A percentile compares a stretch with the other conserved stretches of the same genome.
Evolutionary conservation across 1,139 yeast species (phyloP).

Genomic region (Lodderomyces beijingensis): DNA sequence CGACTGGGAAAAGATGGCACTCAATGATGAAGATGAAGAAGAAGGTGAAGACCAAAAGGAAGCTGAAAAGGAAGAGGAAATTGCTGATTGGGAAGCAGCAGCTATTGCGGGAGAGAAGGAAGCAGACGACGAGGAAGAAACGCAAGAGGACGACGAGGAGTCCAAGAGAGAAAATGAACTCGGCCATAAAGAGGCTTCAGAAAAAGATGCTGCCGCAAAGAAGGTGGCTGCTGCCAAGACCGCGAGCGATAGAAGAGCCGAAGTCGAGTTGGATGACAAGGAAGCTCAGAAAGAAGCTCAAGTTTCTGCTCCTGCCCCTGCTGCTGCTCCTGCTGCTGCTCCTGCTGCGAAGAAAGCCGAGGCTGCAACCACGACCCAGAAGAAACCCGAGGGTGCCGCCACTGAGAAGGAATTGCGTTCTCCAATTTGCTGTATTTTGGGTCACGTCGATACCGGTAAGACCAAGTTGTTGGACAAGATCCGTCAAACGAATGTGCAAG

Average conservation of each 20-base stretch:
- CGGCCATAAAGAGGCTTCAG: background rate
- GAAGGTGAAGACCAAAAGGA: constrained; percentile 17
- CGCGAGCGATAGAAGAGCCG: constrained; percentile 2
- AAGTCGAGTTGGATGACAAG: constrained; percentile 2
- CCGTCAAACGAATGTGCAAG: constrained; percentile 98
- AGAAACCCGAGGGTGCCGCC: constrained; percentile 14
- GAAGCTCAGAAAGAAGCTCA: constrained; percentile 4
- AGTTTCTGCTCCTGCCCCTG: constrained; percentile 4
- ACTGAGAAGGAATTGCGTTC: constrained; percentile 70
- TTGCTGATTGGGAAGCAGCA: constrained; percentile 17
- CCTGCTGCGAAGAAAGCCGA: constrained; percentile 6
- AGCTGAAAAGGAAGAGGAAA: constrained; percentile 16
- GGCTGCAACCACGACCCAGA: constrained; percentile 6
- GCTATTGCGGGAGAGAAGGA: constrained; percentile 12
- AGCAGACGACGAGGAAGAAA: constrained; percentile 5
- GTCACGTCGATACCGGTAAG: constrained; percentile 99
- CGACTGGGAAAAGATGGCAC: constrained; percentile 64
- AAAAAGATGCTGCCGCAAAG: constrained; percentile 1
- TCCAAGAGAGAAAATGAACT: constrained; percentile 3
- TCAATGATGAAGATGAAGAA: constrained; percentile 52
- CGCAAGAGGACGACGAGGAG: constrained; percentile 3
- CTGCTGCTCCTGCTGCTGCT: constrained; percentile 13
- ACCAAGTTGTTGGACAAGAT: constrained; percentile 93
- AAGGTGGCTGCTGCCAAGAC: constrained; percentile 9
- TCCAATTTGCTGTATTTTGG: constrained; percentile 97